These are phyloP conservation scores for Trametes punicea DNA, from an alignment of 768 basidiomycete species.

Conservation along the genomic window DNA sequence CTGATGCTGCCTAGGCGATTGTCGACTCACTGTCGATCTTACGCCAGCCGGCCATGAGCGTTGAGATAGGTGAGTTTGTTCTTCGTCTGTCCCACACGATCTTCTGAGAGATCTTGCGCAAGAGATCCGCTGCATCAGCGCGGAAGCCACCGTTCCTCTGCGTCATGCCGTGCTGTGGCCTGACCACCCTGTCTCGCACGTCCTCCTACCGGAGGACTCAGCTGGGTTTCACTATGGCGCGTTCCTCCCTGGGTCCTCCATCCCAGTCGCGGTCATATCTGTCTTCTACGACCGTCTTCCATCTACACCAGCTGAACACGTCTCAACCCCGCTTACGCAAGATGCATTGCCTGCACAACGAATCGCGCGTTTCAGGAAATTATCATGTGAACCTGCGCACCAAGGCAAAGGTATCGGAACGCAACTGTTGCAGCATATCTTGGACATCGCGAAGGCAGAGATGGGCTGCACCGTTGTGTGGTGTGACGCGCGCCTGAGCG, in stretches of 20 bases:
- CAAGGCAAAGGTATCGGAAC: conserved; percentile 55
- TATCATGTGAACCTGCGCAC: conserved; percentile 50
- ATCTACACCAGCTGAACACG: not conserved
- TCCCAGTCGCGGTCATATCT: conserved; percentile 53
- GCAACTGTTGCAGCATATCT: conserved; percentile 40
- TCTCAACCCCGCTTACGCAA: not conserved
- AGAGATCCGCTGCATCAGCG: conserved; percentile 34
- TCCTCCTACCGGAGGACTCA: conserved; percentile 50
- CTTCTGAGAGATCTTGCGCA: not conserved
- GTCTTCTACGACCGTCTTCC: conserved; percentile 46
- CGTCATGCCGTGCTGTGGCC: conserved; percentile 62
- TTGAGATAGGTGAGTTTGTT: not conserved
- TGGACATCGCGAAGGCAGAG: conserved; percentile 39
- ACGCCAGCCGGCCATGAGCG: not conserved
- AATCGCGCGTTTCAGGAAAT: conserved; percentile 54
- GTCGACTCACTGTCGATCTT: not conserved
- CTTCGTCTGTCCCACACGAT: too few species aligned
- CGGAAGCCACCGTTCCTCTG: conserved; percentile 44
- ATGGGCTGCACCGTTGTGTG: conserved; percentile 43
- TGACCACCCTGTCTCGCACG: conserved; percentile 43
- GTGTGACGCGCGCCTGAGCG: conserved; percentile 55
- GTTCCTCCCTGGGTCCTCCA: conserved; percentile 37
- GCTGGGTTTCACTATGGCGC: conserved; percentile 53
- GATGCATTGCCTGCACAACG: not conserved
- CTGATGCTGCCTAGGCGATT: not conserved